Conservation (phyloP, 140 eudicot species). For the Stevia rebaudiana region DNA sequence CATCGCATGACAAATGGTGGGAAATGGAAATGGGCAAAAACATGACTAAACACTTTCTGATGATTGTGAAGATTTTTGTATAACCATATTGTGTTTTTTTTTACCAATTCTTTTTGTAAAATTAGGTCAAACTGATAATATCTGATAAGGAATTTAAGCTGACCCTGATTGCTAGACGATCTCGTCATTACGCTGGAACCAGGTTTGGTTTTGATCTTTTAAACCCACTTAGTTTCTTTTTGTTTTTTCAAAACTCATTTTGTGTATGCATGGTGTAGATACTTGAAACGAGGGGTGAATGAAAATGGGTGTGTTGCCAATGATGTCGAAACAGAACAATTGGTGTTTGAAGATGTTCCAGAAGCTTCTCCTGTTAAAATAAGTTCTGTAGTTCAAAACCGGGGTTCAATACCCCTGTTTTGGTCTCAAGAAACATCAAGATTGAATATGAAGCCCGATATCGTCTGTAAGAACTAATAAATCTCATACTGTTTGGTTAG, state of each 20-base stretch:
- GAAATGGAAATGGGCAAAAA: constrained; percentile 5
- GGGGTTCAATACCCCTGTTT: constrained; percentile 94
- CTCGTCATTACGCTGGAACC: constrained; percentile 99
- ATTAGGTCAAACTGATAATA: constrained; percentile 60
- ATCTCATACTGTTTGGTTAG: constrained; percentile 1
- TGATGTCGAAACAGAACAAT: constrained; percentile 97
- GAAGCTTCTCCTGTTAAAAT: constrained; percentile 49
- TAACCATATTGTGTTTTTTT: constrained; percentile 3
- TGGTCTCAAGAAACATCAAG: constrained; percentile 98
- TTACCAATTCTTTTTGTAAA: constrained; percentile 9
- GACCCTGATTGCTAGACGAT: constrained; percentile 89
- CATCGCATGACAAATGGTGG: background rate
- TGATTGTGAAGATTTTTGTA: constrained; percentile 14
- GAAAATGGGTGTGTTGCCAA: constrained; percentile 92
- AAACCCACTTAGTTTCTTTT: background rate
- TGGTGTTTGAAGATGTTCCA: constrained; percentile 73
- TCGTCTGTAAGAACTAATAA: constrained; percentile 51
- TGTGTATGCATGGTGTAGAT: constrained; percentile 42
- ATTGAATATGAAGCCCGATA: constrained; percentile 77
- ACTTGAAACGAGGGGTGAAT: constrained; percentile 90
- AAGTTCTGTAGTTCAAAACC: constrained; percentile 83
- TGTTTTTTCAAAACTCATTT: background rate
- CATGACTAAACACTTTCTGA: constrained; percentile 5
- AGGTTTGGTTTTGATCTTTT: constrained; percentile 41
- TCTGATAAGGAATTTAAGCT: constrained; percentile 57